Evolutionary conservation across 139 green algal genomes (phyloP).

Genomic region (Ettlia oleoabundans): DNA sequence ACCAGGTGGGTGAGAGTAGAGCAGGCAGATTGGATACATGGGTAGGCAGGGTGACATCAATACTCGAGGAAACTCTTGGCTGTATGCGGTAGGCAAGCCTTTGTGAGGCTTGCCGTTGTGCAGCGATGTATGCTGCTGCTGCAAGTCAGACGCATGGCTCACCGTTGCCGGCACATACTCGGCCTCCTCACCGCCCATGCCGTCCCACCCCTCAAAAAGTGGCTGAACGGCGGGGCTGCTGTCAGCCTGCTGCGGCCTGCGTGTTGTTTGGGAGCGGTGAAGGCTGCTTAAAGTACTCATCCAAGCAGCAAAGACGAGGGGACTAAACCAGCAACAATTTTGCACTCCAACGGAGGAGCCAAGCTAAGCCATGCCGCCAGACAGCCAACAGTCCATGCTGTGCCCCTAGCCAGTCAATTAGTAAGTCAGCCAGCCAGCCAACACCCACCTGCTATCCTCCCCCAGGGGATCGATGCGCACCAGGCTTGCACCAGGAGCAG

Average conservation of each 20-base stretch:
- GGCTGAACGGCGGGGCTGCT: neutral
- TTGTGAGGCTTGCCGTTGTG: too few relatives aligned
- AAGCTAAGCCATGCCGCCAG: too few relatives aligned
- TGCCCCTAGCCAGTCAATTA: too few relatives aligned
- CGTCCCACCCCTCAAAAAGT: conserved; percentile 38
- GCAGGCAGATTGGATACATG: neutral
- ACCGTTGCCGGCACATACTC: conserved; percentile 40
- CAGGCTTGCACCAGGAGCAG: neutral
- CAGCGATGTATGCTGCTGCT: too few relatives aligned
- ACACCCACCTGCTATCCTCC: neutral
- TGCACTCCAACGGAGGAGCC: too few relatives aligned
- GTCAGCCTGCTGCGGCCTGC: conserved; percentile 55
- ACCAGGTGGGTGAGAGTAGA: neutral
- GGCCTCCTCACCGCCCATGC: conserved; percentile 18
- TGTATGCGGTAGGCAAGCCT: too few relatives aligned
- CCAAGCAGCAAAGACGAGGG: too few relatives aligned
- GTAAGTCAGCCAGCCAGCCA: neutral
- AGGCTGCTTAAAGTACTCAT: too few relatives aligned
- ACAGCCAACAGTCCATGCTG: too few relatives aligned
- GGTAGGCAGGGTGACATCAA: neutral
- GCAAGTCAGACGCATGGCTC: neutral
- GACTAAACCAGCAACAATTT: too few relatives aligned
- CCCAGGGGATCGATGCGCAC: neutral
- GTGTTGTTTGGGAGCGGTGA: neutral
- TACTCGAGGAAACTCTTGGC: too few relatives aligned